Base-by-base conservation (phyloP, 164 flowering plant species). In the Chloranthus sessilifolius region DNA sequence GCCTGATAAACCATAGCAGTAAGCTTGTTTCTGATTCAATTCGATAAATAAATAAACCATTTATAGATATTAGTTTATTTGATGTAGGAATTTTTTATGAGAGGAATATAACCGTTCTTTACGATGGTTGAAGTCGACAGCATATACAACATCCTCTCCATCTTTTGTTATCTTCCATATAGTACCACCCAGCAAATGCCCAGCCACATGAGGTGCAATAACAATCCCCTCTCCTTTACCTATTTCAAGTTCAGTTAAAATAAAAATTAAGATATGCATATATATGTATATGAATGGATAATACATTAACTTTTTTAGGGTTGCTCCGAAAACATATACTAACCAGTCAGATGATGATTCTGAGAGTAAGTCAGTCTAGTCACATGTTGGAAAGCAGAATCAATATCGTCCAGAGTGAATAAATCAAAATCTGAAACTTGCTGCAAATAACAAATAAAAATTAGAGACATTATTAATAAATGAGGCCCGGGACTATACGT, bases 191-290 rank as follows among this genome's bases (percentile, higher is more conserved):
- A 92, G 66, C 17, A 92, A 81, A 79, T 88, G 98, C 54, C 98
- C 98, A 60, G 96, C 94, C 30, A 82, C 95, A 79, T 85, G 83
- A 48, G 98, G 96, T 28, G 98, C 82, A 56, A 92, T 88, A 43
- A 92, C 95, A 59, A 92, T 92, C 2, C 98, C 98, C 64, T 92
- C 96, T 33, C 96, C 98, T 69, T 88, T 88, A 14, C 82, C 98
- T 88, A 45, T 19, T 2, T 50, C 17, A 43, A 36, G 19, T 3
- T 26, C 4, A n/a, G 12, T 5, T 21, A 20, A 34, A 22, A 49
- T 20, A 3, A 4, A 31, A 7, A 34, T 1, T 34, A 22, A 49
- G 3, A 34, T n/a, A n/a, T n/a, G n/a, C n/a, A n/a, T n/a, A n/a
- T n/a, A n/a, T n/a, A n/a, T n/a, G n/a, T n/a, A n/a, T n/a, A 34